These are phyloP conservation scores for Scedosporium aurantiacum DNA, from an alignment of 2,329 filamentous ascomycete genomes.

Conservation along the genomic window DNA sequence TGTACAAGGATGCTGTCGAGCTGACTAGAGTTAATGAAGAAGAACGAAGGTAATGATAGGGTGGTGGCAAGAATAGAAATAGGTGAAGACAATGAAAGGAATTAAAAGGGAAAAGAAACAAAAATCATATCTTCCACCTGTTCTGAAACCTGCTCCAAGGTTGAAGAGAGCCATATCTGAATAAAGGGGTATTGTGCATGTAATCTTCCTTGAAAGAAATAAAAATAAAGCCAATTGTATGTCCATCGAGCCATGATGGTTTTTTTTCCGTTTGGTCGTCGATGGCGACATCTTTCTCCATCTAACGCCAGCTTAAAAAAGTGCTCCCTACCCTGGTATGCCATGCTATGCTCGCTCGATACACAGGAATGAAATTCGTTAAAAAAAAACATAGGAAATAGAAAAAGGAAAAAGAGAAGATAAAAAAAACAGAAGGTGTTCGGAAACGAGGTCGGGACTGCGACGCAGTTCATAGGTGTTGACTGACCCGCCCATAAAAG, in stretches of 20 bases:
- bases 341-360: conserved; percentile 22
- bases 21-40: neutral
- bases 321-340: neutral
- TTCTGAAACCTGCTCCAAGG: neutral
- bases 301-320: conserved; percentile 3
- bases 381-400: neutral
- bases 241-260: neutral
- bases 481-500: too few relatives aligned
- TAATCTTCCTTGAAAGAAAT: neutral
- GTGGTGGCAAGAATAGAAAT: neutral
- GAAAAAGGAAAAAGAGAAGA: conserved; percentile 5
- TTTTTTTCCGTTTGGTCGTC: neutral
- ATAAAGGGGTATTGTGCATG: conserved; percentile 4
- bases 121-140: neutral
- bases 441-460: neutral
- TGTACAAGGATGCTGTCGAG: neutral
- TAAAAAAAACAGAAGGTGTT: conserved; percentile 10
- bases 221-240: neutral
- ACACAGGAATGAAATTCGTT: conserved; percentile 11
- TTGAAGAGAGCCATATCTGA: neutral
- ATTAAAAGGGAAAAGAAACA: neutral
- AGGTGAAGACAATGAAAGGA: neutral
- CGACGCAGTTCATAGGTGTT: too few relatives aligned
- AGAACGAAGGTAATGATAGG: neutral
- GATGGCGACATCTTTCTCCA: neutral